These are phyloP conservation scores for Zymoseptoria ardabiliae DNA, from an alignment of 2,329 filamentous ascomycete genomes.

Conservation along the genomic window DNA sequence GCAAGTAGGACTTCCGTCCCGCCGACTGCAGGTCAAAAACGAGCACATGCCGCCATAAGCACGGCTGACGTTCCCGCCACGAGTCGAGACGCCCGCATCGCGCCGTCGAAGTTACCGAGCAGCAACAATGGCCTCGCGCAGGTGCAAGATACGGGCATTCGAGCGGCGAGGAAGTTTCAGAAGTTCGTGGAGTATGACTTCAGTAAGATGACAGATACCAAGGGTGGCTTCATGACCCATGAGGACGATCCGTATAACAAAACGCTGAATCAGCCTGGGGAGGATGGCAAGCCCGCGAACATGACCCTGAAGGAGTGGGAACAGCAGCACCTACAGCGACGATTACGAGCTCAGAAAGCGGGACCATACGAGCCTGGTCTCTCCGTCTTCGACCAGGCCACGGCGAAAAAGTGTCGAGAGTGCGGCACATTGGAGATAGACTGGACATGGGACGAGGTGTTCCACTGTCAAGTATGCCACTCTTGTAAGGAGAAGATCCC, in stretches of 20 bases:
- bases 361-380: constrained; percentile 86
- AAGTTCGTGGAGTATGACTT: constrained; percentile 98
- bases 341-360: constrained; percentile 62
- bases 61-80: constrained; percentile 47
- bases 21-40: constrained; percentile 59
- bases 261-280: constrained; percentile 56
- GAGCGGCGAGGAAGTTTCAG: constrained; percentile 77
- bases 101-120: constrained; percentile 30
- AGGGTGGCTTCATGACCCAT: constrained; percentile 84
- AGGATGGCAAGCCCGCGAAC: constrained; percentile 61
- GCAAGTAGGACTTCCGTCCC: constrained; percentile 12
- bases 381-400: constrained; percentile 58
- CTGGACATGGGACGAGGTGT: constrained; percentile 86
- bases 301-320: constrained; percentile 95
- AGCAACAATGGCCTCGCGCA: constrained; percentile 26
- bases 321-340: constrained; percentile 64
- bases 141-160: constrained; percentile 49
- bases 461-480: constrained; percentile 67
- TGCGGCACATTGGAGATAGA: constrained; percentile 83
- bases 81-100: constrained; percentile 57
- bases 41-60: constrained; percentile 56
- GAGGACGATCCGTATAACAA: constrained; percentile 89
- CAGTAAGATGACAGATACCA: constrained; percentile 95
- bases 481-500: constrained; percentile 82
- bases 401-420: constrained; percentile 67